Percentiles rank a stretch among this genome's conserved stretches.
phyloP scores from a whole-genome alignment of 2,329 filamentous ascomycete species.

The Microsporum canis region DNA sequence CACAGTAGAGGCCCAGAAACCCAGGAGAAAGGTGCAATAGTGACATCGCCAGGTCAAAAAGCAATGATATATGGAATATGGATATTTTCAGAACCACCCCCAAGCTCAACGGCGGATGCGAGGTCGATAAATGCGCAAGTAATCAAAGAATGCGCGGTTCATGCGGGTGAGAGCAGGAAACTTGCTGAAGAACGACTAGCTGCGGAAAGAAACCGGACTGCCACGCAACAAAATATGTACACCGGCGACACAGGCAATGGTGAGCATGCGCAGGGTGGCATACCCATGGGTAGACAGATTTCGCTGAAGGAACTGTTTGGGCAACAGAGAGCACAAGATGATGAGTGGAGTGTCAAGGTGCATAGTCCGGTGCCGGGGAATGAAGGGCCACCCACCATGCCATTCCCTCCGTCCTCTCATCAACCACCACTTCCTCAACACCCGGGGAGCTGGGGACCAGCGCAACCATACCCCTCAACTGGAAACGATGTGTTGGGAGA shows the following conservation, averaged over 20 bases:
- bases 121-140: conserved; percentile 42
- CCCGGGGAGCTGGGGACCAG: background rate
- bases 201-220: conserved; percentile 20
- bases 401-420: background rate
- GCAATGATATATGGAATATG: conserved; percentile 47
- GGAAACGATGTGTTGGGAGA: conserved; percentile 11
- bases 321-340: conserved; percentile 43
- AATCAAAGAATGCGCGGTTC: conserved; percentile 45
- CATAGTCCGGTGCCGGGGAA: conserved; percentile 26
- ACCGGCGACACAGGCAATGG: conserved; percentile 20
- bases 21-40: conserved; percentile 14
- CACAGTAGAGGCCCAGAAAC: conserved; percentile 15
- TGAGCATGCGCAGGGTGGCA: conserved; percentile 30
- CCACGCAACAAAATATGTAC: conserved; percentile 23
- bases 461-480: background rate
- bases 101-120: conserved; percentile 43
- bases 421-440: background rate
- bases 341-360: conserved; percentile 40
- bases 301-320: conserved; percentile 45
- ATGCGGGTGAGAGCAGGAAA: conserved; percentile 40
- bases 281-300: conserved; percentile 43
- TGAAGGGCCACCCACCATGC: conserved; percentile 3
- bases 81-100: conserved; percentile 52
- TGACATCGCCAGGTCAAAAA: conserved; percentile 4
- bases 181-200: conserved; percentile 31